phyloP scores from a whole-genome alignment of 371 early-diverging fungal species.

The Syncephalastrum monosporum region DNA sequence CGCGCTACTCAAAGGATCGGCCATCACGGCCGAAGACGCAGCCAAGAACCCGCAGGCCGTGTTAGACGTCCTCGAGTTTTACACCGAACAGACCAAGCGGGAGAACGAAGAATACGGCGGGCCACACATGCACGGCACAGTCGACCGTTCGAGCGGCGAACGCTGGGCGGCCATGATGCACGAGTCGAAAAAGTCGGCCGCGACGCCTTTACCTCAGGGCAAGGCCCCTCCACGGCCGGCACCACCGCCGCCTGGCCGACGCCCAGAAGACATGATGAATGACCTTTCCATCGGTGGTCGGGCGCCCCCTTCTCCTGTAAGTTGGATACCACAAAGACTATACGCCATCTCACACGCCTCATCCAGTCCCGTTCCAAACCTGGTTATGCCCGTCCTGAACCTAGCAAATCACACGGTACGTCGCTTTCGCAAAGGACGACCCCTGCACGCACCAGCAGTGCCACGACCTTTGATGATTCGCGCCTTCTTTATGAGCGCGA shows the following conservation, averaged over 20 bases:
- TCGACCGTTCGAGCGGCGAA: slow-evolving; percentile 37
- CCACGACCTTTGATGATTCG: slow-evolving; percentile 12
- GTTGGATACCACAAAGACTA: no score
- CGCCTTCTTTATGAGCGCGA: slow-evolving; percentile 14
- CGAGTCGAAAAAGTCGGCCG: not conserved
- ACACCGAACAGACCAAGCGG: slow-evolving; percentile 76
- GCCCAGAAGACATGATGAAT: no score
- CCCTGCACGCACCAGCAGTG: slow-evolving; percentile 14
- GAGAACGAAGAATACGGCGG: slow-evolving; percentile 48
- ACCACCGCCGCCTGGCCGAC: no score
- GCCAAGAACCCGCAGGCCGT: slow-evolving; percentile 97
- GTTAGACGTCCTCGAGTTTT: slow-evolving; percentile 94
- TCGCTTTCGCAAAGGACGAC: slow-evolving; percentile 3
- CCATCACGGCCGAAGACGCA: slow-evolving; percentile 94
- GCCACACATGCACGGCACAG: slow-evolving; percentile 17
- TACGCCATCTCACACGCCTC: no score
- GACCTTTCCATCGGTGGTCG: no score
- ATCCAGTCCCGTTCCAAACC: no score
- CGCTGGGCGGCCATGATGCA: slow-evolving; percentile 39
- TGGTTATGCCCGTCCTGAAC: slow-evolving; percentile 23
- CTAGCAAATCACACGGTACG: slow-evolving; percentile 18
- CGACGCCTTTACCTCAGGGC: no score
- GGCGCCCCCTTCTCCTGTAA: no score
- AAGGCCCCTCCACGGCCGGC: no score
- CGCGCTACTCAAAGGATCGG: slow-evolving; percentile 82